phyloP scores from a whole-genome alignment of 495 filamentous ascomycete genomes.

The Pseudomonodictys pantanalensis region DNA sequence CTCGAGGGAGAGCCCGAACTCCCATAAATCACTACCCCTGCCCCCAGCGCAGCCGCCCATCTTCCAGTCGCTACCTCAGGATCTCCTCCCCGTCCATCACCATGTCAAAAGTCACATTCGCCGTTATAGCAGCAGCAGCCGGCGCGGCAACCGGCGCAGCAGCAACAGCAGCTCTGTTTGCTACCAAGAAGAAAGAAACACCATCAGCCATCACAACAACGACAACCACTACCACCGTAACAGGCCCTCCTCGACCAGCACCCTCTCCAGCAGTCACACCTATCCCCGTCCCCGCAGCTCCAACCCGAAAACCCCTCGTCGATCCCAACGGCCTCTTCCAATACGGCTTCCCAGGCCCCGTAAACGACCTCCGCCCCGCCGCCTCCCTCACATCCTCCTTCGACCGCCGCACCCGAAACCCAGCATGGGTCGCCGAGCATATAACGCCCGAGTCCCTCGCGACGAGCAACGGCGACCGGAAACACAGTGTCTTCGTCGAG shows the following conservation, averaged over 20 bases:
- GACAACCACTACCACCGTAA: conserved; percentile 46
- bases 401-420: conserved; percentile 89
- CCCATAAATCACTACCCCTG: background rate
- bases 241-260: conserved; percentile 40
- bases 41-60: background rate
- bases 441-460: conserved; percentile 87
- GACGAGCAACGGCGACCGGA: conserved; percentile 72
- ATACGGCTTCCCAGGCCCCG: conserved; percentile 94
- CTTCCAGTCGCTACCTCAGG: background rate
- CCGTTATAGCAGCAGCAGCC: conserved; percentile 81
- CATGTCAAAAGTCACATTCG: conserved; percentile 61
- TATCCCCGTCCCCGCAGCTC: conserved; percentile 38
- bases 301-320: conserved; percentile 56
- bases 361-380: conserved; percentile 74
- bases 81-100: background rate
- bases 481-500: conserved; percentile 78
- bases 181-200: conserved; percentile 49
- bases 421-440: conserved; percentile 94
- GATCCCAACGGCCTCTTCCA: conserved; percentile 88
- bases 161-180: conserved; percentile 74
- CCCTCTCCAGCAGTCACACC: conserved; percentile 22
- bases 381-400: conserved; percentile 76
- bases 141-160: conserved; percentile 87
- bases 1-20: background rate
- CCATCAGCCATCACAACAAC: conserved; percentile 47